phyloP scores from a whole-genome alignment of 805 yeast species.

The Starmera dryadoides region DNA sequence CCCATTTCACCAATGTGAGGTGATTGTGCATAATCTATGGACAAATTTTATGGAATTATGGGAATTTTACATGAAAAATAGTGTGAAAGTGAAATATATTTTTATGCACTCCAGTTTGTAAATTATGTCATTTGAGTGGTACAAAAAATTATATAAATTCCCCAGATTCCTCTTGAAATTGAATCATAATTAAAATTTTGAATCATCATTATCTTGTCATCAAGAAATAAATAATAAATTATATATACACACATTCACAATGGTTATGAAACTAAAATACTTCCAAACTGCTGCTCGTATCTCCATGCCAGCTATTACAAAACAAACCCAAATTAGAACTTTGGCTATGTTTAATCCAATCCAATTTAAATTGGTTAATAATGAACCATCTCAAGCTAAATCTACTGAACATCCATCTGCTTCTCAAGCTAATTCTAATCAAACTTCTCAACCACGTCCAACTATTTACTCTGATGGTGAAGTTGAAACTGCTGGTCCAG shows the following conservation, averaged over 20 bases:
- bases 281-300: conserved; percentile 2
- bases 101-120: no score
- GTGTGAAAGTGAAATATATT: no score
- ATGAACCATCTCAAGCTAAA: conserved; percentile 8
- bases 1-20: no score
- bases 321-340: background rate
- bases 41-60: no score
- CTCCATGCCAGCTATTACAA: background rate
- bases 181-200: no score
- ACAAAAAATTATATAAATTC: no score
- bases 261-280: conserved; percentile 1
- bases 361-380: conserved; percentile 16
- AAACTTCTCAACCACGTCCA: conserved; percentile 8
- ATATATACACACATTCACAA: background rate
- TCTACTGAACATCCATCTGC: conserved; percentile 3
- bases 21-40: no score
- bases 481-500: conserved; percentile 24
- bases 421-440: conserved; percentile 1
- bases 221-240: background rate
- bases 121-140: no score
- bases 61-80: no score
- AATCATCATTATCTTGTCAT: background rate
- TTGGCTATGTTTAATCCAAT: conserved; percentile 1
- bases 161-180: no score
- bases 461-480: conserved; percentile 23